phyloP scores from a whole-genome alignment of 2,329 filamentous ascomycete species.

The Zopfia rhizophila region DNA sequence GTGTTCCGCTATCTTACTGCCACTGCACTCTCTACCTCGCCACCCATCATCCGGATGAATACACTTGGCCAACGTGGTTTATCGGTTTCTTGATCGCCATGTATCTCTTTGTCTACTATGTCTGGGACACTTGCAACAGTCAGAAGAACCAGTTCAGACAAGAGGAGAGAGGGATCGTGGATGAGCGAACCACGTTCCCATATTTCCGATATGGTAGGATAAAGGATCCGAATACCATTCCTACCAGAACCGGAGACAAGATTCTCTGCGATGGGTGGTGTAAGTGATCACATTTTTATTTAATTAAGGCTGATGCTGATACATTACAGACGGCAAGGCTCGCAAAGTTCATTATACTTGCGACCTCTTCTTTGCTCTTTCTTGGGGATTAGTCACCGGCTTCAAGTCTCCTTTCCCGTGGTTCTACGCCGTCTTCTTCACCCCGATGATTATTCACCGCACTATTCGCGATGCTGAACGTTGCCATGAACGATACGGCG shows the following conservation, averaged over 20 bases:
- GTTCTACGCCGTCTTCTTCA: constrained; percentile 89
- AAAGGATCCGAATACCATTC: constrained; percentile 82
- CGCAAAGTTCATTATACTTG: constrained; percentile 85
- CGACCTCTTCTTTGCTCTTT: constrained; percentile 79
- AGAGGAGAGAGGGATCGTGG: constrained; percentile 74
- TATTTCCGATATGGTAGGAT: constrained; percentile 90
- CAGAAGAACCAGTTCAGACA: constrained; percentile 94
- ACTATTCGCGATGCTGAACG: constrained; percentile 78
- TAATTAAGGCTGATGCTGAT: constrained; percentile 25
- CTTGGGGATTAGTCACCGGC: constrained; percentile 84
- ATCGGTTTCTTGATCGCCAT: constrained; percentile 71
- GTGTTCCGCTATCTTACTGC: constrained; percentile 90
- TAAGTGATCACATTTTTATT: constrained; percentile 10
- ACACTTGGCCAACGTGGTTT: constrained; percentile 77
- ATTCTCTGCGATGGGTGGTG: constrained; percentile 88
- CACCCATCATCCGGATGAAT: constrained; percentile 80
- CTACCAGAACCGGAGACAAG: constrained; percentile 76
- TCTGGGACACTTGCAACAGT: constrained; percentile 92
- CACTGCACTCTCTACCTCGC: constrained; percentile 92
- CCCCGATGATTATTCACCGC: constrained; percentile 81
- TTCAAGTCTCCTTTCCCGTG: constrained; percentile 86
- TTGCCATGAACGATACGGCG: constrained; percentile 81
- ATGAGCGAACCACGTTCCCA: constrained; percentile 83
- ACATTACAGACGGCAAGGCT: constrained; percentile 69
- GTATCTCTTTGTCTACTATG: constrained; percentile 88